A percentile compares a stretch with the other conserved stretches of the same genome.
These are phyloP conservation scores for Hypomyces perniciosus DNA, from an alignment of 2,329 filamentous ascomycete species.

Conservation along the genomic window DNA sequence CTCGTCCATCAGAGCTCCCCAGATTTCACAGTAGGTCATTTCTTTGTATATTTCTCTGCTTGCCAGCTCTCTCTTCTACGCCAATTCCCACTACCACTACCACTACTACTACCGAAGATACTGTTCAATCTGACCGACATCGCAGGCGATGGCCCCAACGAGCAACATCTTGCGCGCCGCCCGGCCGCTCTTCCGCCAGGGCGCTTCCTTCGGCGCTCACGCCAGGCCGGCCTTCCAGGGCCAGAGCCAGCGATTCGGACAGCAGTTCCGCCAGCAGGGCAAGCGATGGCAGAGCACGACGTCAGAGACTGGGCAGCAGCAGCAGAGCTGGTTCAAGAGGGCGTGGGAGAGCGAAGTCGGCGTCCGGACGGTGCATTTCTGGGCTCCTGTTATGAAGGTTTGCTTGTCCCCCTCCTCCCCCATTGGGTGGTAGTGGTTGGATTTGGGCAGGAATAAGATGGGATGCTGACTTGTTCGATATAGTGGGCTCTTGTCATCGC, in stretches of 20 bases:
- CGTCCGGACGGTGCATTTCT: slow-evolving; percentile 95
- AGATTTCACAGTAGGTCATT: no score
- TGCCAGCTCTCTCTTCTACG: not conserved
- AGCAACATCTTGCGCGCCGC: slow-evolving; percentile 47
- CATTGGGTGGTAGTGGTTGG: no score
- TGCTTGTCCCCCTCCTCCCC: slow-evolving; percentile 13
- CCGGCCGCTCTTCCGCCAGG: slow-evolving; percentile 51
- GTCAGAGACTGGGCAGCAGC: slow-evolving; percentile 34
- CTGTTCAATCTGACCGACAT: not conserved
- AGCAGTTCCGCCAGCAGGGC: slow-evolving; percentile 33
- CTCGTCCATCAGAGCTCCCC: no score
- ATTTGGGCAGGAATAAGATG: no score
- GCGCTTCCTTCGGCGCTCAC: slow-evolving; percentile 42
- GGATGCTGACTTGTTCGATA: not conserved
- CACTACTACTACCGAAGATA: not conserved
- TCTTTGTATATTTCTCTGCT: not conserved
- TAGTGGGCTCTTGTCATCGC: slow-evolving; percentile 90
- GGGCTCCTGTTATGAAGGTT: slow-evolving; percentile 89
- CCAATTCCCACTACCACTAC: no score
- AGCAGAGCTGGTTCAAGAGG: slow-evolving; percentile 60
- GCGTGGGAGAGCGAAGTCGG: slow-evolving; percentile 80
- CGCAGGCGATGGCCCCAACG: slow-evolving; percentile 37
- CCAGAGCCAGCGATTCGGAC: slow-evolving; percentile 40
- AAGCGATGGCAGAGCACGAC: slow-evolving; percentile 69
- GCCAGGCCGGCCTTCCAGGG: slow-evolving; percentile 21